Percentiles rank a stretch among this genome's conserved stretches.
Conservation (phyloP, 202 grass and related monocot species). For the Carex arenaria region DNA sequence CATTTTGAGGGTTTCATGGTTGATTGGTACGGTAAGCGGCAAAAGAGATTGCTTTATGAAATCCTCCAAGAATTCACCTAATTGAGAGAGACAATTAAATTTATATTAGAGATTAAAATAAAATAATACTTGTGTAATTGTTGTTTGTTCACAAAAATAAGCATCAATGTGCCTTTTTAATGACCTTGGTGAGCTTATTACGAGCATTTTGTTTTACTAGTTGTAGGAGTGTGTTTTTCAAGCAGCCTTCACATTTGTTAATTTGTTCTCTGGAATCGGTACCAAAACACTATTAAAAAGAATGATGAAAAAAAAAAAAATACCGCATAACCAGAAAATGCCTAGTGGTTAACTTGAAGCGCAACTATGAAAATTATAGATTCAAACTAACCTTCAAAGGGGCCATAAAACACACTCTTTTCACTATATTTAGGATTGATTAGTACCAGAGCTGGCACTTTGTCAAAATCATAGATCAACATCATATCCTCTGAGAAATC, state of each 20-base stretch:
- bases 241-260: not conserved
- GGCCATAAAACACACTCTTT: conserved; percentile 83
- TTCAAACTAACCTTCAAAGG: conserved; percentile 83
- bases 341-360: not conserved
- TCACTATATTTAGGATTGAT: conserved; percentile 81
- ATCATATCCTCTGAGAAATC: conserved; percentile 88
- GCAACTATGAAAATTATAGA: not conserved
- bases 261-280: not conserved
- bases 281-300: not conserved
- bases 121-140: not conserved
- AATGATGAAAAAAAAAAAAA: not conserved
- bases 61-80: conserved; percentile 87
- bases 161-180: not conserved
- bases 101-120: not conserved
- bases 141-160: not conserved
- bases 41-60: conserved; percentile 84
- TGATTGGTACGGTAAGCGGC: conserved; percentile 86
- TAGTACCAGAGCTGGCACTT: conserved; percentile 61
- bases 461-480: conserved; percentile 79
- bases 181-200: not conserved
- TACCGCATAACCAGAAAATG: not conserved
- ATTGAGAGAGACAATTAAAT: not conserved
- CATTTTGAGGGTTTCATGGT: conserved; percentile 85
- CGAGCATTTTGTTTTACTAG: not conserved
- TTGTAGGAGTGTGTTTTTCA: not conserved